A percentile compares a stretch with the other conserved stretches of the same genome.
Conservation (phyloP, 352 stramenopile genomes). For the Pythium rhizo-oryzae region DNA sequence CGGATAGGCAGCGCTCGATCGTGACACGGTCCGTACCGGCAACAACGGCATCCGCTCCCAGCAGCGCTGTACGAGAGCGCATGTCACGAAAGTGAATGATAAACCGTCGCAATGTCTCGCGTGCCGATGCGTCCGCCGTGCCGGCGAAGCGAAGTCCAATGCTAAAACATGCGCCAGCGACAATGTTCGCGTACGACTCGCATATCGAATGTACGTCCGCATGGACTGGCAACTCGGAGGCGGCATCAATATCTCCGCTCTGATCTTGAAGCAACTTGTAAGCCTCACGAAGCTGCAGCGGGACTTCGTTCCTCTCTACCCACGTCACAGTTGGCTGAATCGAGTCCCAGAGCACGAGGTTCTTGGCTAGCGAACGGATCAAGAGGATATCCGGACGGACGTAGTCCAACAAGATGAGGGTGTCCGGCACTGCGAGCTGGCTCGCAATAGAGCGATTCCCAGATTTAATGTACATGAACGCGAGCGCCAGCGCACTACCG, state of each 20-base stretch:
- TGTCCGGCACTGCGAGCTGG: constrained; percentile 92
- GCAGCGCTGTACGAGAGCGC: constrained; percentile 45
- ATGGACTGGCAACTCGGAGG: constrained; percentile 31
- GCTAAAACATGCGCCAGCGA: constrained; percentile 95
- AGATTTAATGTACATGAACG: constrained; percentile 97
- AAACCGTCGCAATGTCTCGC: constrained; percentile 61
- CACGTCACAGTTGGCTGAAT: constrained; percentile 90
- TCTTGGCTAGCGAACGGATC: constrained; percentile 93
- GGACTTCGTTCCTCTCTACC: constrained; percentile 84
- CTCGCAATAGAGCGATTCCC: constrained; percentile 85
- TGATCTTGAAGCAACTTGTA: constrained; percentile 40
- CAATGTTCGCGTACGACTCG: constrained; percentile 94
- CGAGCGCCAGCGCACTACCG: constrained; percentile 92
- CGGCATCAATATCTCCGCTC: not conserved
- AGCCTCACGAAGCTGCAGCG: constrained; percentile 49
- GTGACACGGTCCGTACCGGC: constrained; percentile 80
- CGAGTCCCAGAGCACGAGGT: constrained; percentile 95
- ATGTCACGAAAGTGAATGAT: constrained; percentile 82
- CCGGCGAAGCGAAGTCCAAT: constrained; percentile 95
- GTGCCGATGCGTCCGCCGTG: constrained; percentile 63
- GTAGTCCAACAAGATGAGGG: constrained; percentile 95
- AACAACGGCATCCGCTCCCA: constrained; percentile 50
- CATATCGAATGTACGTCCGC: constrained; percentile 91
- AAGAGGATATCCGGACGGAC: constrained; percentile 96
- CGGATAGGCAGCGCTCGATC: constrained; percentile 94